Conservation (phyloP, 2,329 filamentous ascomycete genomes). For the Aspergillus calidoustus region DNA sequence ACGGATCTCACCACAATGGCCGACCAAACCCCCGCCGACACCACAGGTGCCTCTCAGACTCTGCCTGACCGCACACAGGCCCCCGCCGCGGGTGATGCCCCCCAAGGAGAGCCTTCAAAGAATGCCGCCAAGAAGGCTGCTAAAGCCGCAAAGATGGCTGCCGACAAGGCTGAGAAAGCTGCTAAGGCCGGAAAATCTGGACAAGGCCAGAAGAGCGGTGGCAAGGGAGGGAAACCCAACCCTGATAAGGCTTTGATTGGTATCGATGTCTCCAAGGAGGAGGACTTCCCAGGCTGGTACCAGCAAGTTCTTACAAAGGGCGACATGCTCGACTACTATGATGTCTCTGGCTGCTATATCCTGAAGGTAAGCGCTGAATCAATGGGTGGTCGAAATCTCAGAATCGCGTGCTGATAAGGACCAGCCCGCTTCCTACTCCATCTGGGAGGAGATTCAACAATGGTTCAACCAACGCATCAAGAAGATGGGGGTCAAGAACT, state of each 20-base stretch:
- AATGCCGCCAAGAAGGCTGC: constrained; percentile 34
- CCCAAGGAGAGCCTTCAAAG: constrained; percentile 40
- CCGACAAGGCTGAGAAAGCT: constrained; percentile 44
- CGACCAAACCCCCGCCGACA: constrained; percentile 36
- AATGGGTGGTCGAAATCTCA: not conserved
- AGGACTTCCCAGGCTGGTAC: constrained; percentile 94
- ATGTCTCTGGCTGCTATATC: constrained; percentile 97
- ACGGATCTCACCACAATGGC: constrained; percentile 34
- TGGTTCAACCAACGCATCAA: constrained; percentile 73
- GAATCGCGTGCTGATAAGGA: constrained; percentile 22
- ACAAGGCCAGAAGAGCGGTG: constrained; percentile 54
- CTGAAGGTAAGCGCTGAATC: constrained; percentile 62
- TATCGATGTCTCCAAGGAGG: constrained; percentile 82
- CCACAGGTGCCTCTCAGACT: constrained; percentile 34
- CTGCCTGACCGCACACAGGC: constrained; percentile 46
- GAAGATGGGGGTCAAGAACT: constrained; percentile 89
- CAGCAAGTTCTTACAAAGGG: constrained; percentile 96
- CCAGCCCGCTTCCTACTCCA: constrained; percentile 66
- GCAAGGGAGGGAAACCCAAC: constrained; percentile 57
- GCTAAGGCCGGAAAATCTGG: constrained; percentile 49
- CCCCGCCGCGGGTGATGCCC: constrained; percentile 43
- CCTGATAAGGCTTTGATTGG: constrained; percentile 74
- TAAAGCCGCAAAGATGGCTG: constrained; percentile 30
- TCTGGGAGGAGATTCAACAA: constrained; percentile 69
- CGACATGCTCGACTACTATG: constrained; percentile 97